A percentile compares a stretch with the other conserved stretches of the same genome.
Conservation (phyloP, 179 eudicot genomes). For the Camellia oleifera region DNA sequence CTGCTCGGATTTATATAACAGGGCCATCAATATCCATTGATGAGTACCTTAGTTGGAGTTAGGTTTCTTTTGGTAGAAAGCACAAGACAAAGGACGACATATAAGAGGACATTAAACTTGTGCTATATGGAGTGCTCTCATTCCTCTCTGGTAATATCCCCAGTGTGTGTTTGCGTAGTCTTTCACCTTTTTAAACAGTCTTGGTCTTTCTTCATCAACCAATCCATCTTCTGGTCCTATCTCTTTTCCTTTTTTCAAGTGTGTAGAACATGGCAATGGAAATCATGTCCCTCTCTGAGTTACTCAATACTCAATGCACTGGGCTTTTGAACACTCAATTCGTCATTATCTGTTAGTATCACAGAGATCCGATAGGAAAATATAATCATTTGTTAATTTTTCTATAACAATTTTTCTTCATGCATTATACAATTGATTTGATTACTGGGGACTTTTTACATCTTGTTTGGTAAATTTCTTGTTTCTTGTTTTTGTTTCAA, state of each 20-base stretch:
- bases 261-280: slow-evolving; percentile 51
- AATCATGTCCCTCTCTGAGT: slow-evolving; percentile 45
- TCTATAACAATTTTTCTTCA: no score
- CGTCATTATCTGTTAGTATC: slow-evolving; percentile 19
- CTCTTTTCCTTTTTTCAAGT: slow-evolving; percentile 35
- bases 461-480: no score
- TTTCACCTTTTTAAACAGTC: slow-evolving; percentile 38
- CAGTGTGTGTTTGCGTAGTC: slow-evolving; percentile 30
- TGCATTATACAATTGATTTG: no score
- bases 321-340: slow-evolving; percentile 61
- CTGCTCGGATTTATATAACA: background rate
- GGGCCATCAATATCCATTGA: background rate
- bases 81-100: no score
- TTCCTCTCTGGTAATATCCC: slow-evolving; percentile 25
- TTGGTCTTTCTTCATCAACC: slow-evolving; percentile 34
- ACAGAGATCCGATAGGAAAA: background rate
- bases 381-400: no score
- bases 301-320: slow-evolving; percentile 57
- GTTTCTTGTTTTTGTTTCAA: no score
- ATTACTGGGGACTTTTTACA: no score
- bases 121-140: slow-evolving; percentile 29
- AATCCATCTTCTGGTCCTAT: slow-evolving; percentile 47
- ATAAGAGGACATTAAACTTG: background rate
- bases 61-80: no score
- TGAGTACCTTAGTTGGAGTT: no score